Conservation (phyloP, 495 filamentous ascomycete species). For the Gamarada debralockiae region DNA sequence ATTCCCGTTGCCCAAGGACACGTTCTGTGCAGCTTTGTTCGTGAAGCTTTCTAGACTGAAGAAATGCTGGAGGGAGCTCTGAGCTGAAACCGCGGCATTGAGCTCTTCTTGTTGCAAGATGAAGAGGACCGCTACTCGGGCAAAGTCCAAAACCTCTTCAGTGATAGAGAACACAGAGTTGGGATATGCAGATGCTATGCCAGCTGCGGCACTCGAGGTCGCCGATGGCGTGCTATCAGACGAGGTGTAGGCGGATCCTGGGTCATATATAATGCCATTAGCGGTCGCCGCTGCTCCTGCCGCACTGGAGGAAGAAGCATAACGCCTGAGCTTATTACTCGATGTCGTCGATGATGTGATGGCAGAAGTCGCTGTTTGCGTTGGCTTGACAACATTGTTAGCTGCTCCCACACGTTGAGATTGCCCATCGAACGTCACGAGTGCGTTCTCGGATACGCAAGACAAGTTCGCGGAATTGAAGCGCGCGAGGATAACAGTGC, state of each 20-base stretch:
- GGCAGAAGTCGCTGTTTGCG: neutral
- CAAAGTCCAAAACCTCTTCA: slow-evolving; percentile 59
- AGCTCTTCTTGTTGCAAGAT: slow-evolving; percentile 55
- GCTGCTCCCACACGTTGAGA: slow-evolving; percentile 32
- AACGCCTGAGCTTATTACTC: neutral
- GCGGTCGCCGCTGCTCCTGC: slow-evolving; percentile 16
- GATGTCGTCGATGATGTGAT: slow-evolving; percentile 1
- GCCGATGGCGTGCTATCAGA: slow-evolving; percentile 17
- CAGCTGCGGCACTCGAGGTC: slow-evolving; percentile 12
- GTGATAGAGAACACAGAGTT: slow-evolving; percentile 34
- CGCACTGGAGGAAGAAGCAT: slow-evolving; percentile 2
- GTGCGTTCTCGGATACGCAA: slow-evolving; percentile 77
- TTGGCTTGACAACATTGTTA: slow-evolving; percentile 21
- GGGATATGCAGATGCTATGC: slow-evolving; percentile 4
- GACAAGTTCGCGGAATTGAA: slow-evolving; percentile 71
- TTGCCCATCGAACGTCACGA: slow-evolving; percentile 73
- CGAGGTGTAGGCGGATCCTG: slow-evolving; percentile 24
- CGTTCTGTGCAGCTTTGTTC: slow-evolving; percentile 26
- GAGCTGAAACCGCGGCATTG: slow-evolving; percentile 49
- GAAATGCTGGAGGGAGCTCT: slow-evolving; percentile 46
- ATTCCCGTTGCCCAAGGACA: slow-evolving; percentile 35
- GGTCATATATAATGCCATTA: slow-evolving; percentile 25
- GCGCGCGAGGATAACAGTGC: slow-evolving; percentile 62
- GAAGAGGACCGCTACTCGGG: slow-evolving; percentile 58
- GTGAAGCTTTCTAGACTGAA: slow-evolving; percentile 36